Base-by-base conservation (phyloP, 768 basidiomycete genomes). In the Mycena albidolilacea region DNA sequence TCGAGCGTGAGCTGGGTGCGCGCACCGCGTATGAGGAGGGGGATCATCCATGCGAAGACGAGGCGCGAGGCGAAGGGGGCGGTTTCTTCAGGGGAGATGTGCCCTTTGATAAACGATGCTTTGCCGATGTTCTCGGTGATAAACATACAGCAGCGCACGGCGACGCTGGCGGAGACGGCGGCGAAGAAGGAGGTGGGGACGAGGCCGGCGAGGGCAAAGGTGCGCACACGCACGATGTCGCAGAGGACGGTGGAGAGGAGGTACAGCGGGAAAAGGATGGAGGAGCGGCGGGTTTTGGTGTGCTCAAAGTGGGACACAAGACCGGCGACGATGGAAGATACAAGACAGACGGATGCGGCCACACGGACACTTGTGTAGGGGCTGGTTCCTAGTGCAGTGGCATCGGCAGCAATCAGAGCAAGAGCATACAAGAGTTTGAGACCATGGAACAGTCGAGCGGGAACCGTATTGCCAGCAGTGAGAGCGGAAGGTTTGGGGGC, bases 41-140 rank as follows among this genome's bases (percentile, higher is more conserved):
- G 67, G 2, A 19, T 35, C 67, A 69, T 62, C 67, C 67, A 69
- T 52, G 48, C 67, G 37, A 69, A 69, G 15, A 69, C 59, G 60
- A 68, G 67, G 30, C 58, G 58, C 4, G 67, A 69, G 15, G 44
- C 23, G 35, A 69, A 62, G 5, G 48, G 8, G 4, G 67, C n/a
- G 14, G 67, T 62, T 50, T 69, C 67, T 17, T 69, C 67, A 7
- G 64, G 64, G 10, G 64, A 38, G 21, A 66, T 6, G 15, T 5
- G 9, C 12, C 57, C 64, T 30, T 66, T 66, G 64, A 68, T 68
- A 5, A 68, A 39, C 67, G 58, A 60, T 30, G 67, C 67, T 30
- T 68, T 68, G 44, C 44, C 21, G 21, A 60, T 60, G n/a, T 68
- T 68, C 67, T 68, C 67, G 7, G 67, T 68, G 5, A 68, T 46